phyloP scores from a whole-genome alignment of 2,329 filamentous ascomycete species.

The Metarhizium humberi region DNA sequence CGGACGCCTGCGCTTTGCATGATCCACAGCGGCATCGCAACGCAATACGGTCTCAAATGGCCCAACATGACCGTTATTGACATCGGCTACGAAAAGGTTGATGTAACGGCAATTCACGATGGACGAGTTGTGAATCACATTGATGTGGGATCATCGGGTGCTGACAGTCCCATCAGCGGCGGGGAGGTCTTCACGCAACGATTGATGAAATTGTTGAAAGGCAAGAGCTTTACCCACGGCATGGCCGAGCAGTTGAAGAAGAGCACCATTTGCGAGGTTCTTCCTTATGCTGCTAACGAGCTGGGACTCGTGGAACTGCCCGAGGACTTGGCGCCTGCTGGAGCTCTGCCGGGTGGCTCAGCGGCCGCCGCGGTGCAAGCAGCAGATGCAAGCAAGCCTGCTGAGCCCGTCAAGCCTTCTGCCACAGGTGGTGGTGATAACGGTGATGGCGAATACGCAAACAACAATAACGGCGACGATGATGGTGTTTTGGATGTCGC shows the following conservation, averaged over 20 bases:
- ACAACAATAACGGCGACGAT: slow-evolving; percentile 31
- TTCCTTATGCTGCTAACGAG: slow-evolving; percentile 42
- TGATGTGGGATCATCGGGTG: slow-evolving; percentile 49
- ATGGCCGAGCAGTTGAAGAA: slow-evolving; percentile 65
- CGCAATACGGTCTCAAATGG: slow-evolving; percentile 71
- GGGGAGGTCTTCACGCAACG: slow-evolving; percentile 78
- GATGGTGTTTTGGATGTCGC: slow-evolving; percentile 78
- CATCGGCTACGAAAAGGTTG: slow-evolving; percentile 84
- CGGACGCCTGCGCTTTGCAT: slow-evolving; percentile 87
- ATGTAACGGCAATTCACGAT: slow-evolving; percentile 84
- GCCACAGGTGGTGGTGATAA: slow-evolving; percentile 27
- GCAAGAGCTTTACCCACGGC: slow-evolving; percentile 49
- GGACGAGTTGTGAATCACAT: slow-evolving; percentile 62
- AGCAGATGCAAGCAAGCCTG: slow-evolving; percentile 27
- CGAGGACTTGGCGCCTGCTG: slow-evolving; percentile 19
- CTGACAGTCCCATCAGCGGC: slow-evolving; percentile 52
- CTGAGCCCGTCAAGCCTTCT: slow-evolving; percentile 8
- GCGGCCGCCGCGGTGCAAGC: slow-evolving; percentile 18
- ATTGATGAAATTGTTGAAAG: slow-evolving; percentile 56
- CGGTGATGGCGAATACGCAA: slow-evolving; percentile 22
- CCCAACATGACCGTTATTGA: slow-evolving; percentile 80
- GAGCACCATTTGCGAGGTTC: slow-evolving; percentile 56
- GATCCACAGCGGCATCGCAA: slow-evolving; percentile 80
- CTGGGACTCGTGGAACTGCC: slow-evolving; percentile 40
- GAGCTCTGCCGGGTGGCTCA: slow-evolving; percentile 11